These are phyloP conservation scores for Cruciata laevipes DNA, from an alignment of 257 asterid species.

Conservation along the genomic window DNA sequence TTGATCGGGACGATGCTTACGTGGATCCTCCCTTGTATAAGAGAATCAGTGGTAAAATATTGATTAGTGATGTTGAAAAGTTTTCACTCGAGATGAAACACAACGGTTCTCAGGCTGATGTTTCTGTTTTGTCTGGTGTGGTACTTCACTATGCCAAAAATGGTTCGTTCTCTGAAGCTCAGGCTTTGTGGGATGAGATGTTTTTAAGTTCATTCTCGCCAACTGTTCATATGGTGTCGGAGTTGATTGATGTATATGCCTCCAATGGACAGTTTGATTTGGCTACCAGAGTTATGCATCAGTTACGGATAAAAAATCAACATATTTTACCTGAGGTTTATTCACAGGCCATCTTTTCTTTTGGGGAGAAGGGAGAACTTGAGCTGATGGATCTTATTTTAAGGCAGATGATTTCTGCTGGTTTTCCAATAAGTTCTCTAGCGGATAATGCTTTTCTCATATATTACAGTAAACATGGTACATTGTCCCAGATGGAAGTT, in stretches of 20 bases:
- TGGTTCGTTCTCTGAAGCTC: conserved; percentile 40
- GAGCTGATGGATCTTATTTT: conserved; percentile 61
- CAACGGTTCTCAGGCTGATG: conserved; percentile 19
- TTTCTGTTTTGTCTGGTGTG: conserved; percentile 33
- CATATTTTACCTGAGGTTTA: conserved; percentile 30
- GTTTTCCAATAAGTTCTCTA: conserved; percentile 52
- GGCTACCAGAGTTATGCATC: conserved; percentile 42
- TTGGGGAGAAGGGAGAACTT: conserved; percentile 70
- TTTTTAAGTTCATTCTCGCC: conserved; percentile 48
- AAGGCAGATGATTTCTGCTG: conserved; percentile 65
- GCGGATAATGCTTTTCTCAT: conserved; percentile 73
- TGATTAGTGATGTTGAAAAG: conserved; percentile 25
- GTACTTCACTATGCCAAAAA: conserved; percentile 42
- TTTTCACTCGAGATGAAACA: conserved; percentile 23
- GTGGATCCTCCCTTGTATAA: not conserved
- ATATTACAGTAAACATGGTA: conserved; percentile 53
- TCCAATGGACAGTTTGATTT: conserved; percentile 34
- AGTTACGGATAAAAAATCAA: conserved; percentile 37
- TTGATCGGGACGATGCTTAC: conserved; percentile 3
- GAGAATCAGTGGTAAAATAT: conserved; percentile 20
- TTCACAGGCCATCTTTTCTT: conserved; percentile 39
- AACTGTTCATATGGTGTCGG: conserved; percentile 37
- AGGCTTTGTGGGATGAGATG: conserved; percentile 54
- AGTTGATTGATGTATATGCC: conserved; percentile 44
- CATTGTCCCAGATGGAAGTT: conserved; percentile 55